Base-by-base conservation (phyloP, 768 basidiomycete genomes). In the Hericium alpestre region DNA sequence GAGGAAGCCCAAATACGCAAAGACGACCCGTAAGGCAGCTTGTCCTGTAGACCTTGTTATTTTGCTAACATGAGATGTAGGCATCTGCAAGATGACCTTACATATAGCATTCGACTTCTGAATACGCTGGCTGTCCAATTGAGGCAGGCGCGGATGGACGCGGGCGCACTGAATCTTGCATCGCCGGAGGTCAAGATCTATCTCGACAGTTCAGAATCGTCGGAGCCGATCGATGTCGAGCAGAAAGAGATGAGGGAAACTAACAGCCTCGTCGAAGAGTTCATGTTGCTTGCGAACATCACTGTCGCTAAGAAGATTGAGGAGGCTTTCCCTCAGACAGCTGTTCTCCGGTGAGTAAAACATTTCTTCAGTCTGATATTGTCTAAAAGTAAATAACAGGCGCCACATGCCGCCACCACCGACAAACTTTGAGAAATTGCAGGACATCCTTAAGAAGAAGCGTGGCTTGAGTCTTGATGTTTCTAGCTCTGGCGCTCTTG, bases 141-240 rank as follows among this genome's bases (percentile, higher is more conserved):
- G 55, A 90, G 83, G 66, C 87, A 81, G 5, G 80, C 78, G 27
- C 80, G 96, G 16, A 97, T 98, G 91, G 83, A 79, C 16, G 93
- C 93, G 0, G 96, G 96, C n/a, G 96, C 96, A 10, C 79, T 99
- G 41, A 97, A 98, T 58, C 84, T 99, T 22, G 95, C 96, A 1
- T 98, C 96, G 0, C 95, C 96, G 0, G 96, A 99, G 76, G 90
- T 99, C 70, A 97, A 94, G 69, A 97, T 99, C 60, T 86, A 97
- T 63, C 76, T 98, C 15, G 91, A 96, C 65, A 91, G 87, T 61
- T 77, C 93, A 1, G 96, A 98, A 69, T 90, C 89, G 0, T 88
- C 92, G 2, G 93, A 96, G 62, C 95, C 95, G 0, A 90, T 97
- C 60, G 95, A 97, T 60, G 94, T 99, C 10, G 93, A 97, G 71